phyloP scores from a whole-genome alignment of 805 yeast genomes.

The Ogataea haglerorum region DNA sequence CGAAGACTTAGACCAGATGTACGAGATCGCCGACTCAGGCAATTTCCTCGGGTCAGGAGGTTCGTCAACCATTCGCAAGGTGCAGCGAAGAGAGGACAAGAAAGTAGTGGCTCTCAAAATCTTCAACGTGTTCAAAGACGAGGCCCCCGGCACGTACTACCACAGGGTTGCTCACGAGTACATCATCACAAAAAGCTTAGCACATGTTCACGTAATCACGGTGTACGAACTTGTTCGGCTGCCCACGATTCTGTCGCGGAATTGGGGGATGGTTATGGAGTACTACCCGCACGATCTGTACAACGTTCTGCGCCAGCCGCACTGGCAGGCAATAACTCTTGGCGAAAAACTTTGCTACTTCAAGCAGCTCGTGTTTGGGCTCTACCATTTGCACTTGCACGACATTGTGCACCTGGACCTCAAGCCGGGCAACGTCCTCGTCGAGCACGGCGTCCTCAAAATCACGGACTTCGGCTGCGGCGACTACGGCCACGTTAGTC shows the following conservation, averaged over 20 bases:
- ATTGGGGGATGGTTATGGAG: conserved; percentile 77
- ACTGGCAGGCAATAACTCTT: conserved; percentile 52
- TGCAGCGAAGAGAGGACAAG: conserved; percentile 34
- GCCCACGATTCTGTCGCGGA: conserved; percentile 57
- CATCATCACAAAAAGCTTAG: conserved; percentile 52
- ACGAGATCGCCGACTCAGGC: conserved; percentile 40
- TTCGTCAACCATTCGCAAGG: conserved; percentile 58
- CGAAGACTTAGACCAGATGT: conserved; percentile 51
- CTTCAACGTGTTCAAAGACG: conserved; percentile 55
- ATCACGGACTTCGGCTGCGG: conserved; percentile 78
- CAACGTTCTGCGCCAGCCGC: conserved; percentile 48
- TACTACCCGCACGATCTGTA: conserved; percentile 62
- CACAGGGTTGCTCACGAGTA: conserved; percentile 61
- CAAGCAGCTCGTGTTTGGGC: conserved; percentile 63
- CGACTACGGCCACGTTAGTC: conserved; percentile 54
- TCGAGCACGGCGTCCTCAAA: conserved; percentile 62
- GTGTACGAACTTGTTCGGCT: conserved; percentile 54
- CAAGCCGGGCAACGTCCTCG: conserved; percentile 68
- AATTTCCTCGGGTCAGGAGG: conserved; percentile 64
- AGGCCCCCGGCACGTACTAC: conserved; percentile 61
- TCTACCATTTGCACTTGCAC: conserved; percentile 57
- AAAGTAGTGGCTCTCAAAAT: conserved; percentile 62
- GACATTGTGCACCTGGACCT: conserved; percentile 73
- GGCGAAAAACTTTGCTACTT: conserved; percentile 61
- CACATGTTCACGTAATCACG: conserved; percentile 56